phyloP scores from a whole-genome alignment of 148 eudicot species.

The Vaccinium vitisidaea region DNA sequence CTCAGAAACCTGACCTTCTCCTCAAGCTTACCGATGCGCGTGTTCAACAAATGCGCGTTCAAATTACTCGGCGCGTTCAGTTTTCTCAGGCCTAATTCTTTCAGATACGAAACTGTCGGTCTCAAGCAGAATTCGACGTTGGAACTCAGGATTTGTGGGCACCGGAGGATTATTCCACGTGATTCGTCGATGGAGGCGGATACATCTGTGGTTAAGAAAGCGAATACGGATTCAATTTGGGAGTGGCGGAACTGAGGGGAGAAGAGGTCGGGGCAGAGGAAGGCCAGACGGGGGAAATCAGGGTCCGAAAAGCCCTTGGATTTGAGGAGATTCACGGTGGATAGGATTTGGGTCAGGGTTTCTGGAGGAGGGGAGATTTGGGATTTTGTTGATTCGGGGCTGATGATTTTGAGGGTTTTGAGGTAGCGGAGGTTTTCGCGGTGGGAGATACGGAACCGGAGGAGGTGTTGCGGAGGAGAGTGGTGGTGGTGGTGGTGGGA shows the following conservation, averaged over 20 bases:
- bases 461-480: constrained; percentile 15
- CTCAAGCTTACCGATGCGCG: constrained; percentile 40
- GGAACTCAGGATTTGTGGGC: constrained; percentile 46
- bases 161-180: constrained; percentile 33
- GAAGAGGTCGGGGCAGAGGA: constrained; percentile 46
- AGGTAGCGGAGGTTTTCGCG: constrained; percentile 48
- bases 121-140: constrained; percentile 41
- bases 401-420: constrained; percentile 36
- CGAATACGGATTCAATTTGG: constrained; percentile 43
- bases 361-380: constrained; percentile 35
- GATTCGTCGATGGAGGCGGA: constrained; percentile 37
- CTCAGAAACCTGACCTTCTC: constrained; percentile 42
- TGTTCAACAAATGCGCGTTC: constrained; percentile 58
- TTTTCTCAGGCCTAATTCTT: constrained; percentile 31
- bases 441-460: constrained; percentile 26
- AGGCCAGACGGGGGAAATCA: constrained; percentile 44
- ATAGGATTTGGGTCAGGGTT: constrained; percentile 37
- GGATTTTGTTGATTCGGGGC: constrained; percentile 20
- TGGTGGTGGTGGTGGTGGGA: constrained; percentile 14
- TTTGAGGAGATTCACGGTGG: constrained; percentile 46
- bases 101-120: constrained; percentile 50
- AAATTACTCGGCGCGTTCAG: constrained; percentile 43
- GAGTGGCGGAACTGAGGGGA: constrained; percentile 33
- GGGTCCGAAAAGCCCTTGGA: constrained; percentile 51
- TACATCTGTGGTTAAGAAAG: constrained; percentile 39